Conservation (phyloP, 2,329 filamentous ascomycete genomes). For the Sporothrix pallida region DNA sequence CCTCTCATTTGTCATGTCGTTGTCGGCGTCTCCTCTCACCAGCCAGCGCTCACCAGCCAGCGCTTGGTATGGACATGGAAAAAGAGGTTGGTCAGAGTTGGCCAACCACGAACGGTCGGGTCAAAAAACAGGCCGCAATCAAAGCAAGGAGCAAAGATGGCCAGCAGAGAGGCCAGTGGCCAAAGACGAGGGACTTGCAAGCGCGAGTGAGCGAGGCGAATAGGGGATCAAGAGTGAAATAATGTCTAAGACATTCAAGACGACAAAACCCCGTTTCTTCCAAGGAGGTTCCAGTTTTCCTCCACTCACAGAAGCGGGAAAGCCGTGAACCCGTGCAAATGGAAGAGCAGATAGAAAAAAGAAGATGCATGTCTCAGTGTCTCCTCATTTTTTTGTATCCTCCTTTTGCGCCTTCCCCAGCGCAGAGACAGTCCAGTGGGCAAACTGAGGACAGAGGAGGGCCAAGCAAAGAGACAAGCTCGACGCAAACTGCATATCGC, state of each 20-base stretch:
- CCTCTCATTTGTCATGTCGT: neutral
- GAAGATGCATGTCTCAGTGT: conserved; percentile 27
- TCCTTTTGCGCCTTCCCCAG: neutral
- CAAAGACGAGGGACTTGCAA: neutral
- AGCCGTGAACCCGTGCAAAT: neutral
- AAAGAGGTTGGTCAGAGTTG: conserved; percentile 1
- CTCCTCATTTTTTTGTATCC: conserved; percentile 8
- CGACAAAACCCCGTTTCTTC: no score
- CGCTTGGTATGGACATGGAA: neutral
- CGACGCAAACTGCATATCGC: neutral
- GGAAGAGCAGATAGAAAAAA: no score
- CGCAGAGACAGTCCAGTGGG: neutral
- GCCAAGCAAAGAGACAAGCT: neutral
- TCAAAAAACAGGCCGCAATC: neutral
- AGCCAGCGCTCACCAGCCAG: conserved; percentile 18
- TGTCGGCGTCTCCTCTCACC: neutral
- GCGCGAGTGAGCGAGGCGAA: neutral
- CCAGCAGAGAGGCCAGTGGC: neutral
- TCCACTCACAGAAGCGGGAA: conserved; percentile 7
- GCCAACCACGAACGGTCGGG: neutral
- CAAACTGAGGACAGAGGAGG: neutral
- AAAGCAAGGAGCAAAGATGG: neutral
- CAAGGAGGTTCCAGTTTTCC: neutral
- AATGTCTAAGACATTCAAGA: conserved; percentile 15
- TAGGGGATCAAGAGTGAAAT: neutral